Base-by-base conservation (phyloP, 2,329 filamentous ascomycete genomes). In the Bipolaris victoriae region DNA sequence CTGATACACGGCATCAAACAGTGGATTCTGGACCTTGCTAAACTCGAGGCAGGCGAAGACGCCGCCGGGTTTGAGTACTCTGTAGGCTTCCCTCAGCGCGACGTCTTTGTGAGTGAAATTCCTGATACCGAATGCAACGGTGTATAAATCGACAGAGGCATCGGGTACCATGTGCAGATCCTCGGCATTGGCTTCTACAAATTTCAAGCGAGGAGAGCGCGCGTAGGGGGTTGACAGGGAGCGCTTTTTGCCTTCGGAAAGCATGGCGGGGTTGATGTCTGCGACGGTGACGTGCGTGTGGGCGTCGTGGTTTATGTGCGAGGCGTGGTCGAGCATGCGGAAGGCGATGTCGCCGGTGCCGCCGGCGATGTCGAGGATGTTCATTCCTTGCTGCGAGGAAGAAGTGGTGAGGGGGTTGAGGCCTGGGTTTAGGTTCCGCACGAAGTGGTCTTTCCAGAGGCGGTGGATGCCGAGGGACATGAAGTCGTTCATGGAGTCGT, bases 401-500 rank as follows among this genome's bases (percentile, higher is more conserved):
- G 66, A 49, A 3, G 62, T 31, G 1, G 76, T 83, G 66, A 76
- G 81, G 52, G 69, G 82, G 66, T 80, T 79, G 1, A 80, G 84
- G 63, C 93, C 93, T 0, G 95, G 94, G 76, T 97, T 95, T 31
- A 99, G 86, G 33, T 88, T 89, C 65, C 91, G 88, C 44, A 99
- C 94, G 77, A 98, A 99, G 79, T 97, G 88, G 79, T 98, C 94
- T 81, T 90, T 99, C 95, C 95, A 99, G 36, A 99, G 82, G 41
- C 95, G 90, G 78, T 99, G 95, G 79, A 97, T 93, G 53, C 95
- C 95, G 46, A 99, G 86, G 7, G 95, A 98, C 95, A 99, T 99
- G 66, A 98, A 85, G 77, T 99, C 95, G 80, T 99, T 99, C 95
- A 99, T 99, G 61, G 89, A 90, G 78, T 99, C 95, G 80, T 99